Base-by-base conservation (phyloP, 2,329 filamentous ascomycete species). In the Fusarium acutatum region DNA sequence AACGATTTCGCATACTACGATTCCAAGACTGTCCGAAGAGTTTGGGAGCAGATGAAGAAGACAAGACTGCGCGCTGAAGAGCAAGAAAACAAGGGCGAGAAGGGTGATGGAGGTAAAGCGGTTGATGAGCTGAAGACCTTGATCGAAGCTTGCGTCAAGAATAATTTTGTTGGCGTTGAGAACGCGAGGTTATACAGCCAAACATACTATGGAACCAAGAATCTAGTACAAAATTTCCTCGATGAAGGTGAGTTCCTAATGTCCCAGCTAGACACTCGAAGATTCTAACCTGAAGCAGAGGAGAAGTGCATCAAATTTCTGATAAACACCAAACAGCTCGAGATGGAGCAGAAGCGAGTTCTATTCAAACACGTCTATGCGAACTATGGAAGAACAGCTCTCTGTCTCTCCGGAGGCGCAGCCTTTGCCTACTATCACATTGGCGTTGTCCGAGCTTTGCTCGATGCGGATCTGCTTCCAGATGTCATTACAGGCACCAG, bases 371-470 rank as follows among this genome's bases (percentile, higher is more conserved):
- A 97, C 69, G 86, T 98, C 44, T 91, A 94, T 68, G 94, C 94
- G 63, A 98, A 98, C 80, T 97, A 93, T 77, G 96, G 96, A 35
- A 92, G 96, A 35, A 97, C 96, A 12, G 96, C 96, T 0, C 86
- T 99, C 7, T 99, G 96, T 79, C 86, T 99, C 4, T 98, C 95
- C 9, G 96, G 96, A 5, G 96, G 96, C 2, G 96, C 96, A 7
- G 94, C 93, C 0, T 98, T 99, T 82, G 95, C 96, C 10, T 98
- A 97, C 81, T 98, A 98, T 81, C 96, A 99, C 81, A 94, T 98
- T 73, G 96, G 96, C 17, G 94, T 99, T 15, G 90, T 96, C 56
- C 96, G 94, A 81, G 96, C 95, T 14, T 87, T 98, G 9, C 86
- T 98, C 11, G 96, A 98, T 77, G 93, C 94, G 18, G 89, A 93